These are phyloP conservation scores for Vigna angularis DNA, from an alignment of 306 rosid genomes.

Conservation along the genomic window DNA sequence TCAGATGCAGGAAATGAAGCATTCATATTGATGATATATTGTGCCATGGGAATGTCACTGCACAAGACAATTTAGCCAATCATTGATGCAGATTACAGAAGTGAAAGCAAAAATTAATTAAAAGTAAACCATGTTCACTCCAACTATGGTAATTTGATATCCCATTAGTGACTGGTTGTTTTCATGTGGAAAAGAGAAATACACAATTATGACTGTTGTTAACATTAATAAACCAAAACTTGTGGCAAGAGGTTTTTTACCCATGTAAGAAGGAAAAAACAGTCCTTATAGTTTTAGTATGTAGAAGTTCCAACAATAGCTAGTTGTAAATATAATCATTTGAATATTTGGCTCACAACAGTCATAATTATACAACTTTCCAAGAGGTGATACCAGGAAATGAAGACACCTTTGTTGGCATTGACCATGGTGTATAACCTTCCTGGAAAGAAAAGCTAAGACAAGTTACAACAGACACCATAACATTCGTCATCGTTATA, in stretches of 20 bases:
- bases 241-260: too few species aligned
- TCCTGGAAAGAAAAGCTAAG: conserved; percentile 36
- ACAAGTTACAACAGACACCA: neutral
- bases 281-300: neutral
- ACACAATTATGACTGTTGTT: too few species aligned
- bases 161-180: too few species aligned
- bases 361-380: neutral
- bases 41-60: conserved; percentile 98
- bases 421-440: conserved; percentile 51
- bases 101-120: neutral
- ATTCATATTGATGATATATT: conserved; percentile 83
- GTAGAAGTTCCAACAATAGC: conserved; percentile 12
- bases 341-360: neutral
- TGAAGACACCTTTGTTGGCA: conserved; percentile 59
- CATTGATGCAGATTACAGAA: conserved; percentile 8
- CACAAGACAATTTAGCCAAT: conserved; percentile 36
- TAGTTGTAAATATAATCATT: neutral
- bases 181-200: too few species aligned
- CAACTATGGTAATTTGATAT: too few species aligned
- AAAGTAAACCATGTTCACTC: conserved; percentile 7
- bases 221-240: too few species aligned
- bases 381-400: conserved; percentile 47
- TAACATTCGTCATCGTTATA: neutral
- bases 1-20: conserved; percentile 72
- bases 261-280: too few species aligned